Evolutionary conservation across 2,329 filamentous ascomycete genomes (phyloP).

Genomic region (Alternaria solani): DNA sequence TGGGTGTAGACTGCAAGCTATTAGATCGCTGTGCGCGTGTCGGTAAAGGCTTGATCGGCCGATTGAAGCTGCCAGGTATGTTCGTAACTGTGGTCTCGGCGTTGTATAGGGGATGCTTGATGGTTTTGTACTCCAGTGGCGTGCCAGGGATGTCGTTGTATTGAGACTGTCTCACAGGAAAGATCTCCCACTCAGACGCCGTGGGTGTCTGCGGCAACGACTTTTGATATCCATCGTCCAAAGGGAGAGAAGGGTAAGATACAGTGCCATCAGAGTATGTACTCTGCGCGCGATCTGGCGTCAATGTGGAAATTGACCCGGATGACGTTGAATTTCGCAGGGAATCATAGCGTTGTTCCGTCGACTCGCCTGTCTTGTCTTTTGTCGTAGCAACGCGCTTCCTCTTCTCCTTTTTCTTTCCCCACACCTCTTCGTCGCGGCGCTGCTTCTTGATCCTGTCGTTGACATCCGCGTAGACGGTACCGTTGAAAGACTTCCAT

Average conservation of each 20-base stretch:
- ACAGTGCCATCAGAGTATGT: neutral
- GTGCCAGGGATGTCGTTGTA: neutral
- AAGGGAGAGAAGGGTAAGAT: neutral
- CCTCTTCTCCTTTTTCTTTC: neutral
- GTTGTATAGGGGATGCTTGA: constrained; percentile 9
- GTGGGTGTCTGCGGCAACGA: neutral
- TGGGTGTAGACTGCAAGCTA: no score
- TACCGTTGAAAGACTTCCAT: constrained; percentile 15
- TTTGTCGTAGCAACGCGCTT: neutral
- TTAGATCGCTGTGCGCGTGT: neutral
- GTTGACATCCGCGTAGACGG: constrained; percentile 15
- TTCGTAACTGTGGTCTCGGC: constrained; percentile 1
- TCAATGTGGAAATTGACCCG: neutral
- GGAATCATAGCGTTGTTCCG: neutral
- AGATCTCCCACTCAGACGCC: neutral
- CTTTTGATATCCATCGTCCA: neutral
- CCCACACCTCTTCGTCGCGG: constrained; percentile 11
- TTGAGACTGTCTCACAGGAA: neutral
- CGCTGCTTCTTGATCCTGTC: constrained; percentile 13
- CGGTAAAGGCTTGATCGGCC: constrained; percentile 5
- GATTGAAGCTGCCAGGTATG: constrained; percentile 14
- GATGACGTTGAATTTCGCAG: neutral
- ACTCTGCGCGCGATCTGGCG: neutral
- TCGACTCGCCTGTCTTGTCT: neutral
- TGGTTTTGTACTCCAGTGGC: neutral